These are phyloP conservation scores for Pharnaceum exiguum DNA, from an alignment of 148 eudicot species.

Conservation along the genomic window DNA sequence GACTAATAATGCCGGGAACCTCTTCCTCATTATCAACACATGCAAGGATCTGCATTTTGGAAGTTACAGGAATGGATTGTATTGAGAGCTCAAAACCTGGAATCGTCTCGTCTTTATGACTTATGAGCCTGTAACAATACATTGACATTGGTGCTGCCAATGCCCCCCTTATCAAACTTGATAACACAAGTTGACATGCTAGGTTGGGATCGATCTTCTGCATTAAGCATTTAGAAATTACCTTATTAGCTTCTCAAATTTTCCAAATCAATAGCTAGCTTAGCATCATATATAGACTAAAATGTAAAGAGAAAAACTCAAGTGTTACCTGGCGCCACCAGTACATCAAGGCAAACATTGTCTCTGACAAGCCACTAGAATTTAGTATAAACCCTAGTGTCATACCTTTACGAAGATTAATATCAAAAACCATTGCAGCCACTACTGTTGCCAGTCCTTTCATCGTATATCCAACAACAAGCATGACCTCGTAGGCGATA, in stretches of 20 bases:
- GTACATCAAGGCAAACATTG: neutral
- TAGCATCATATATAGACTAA: too few species aligned
- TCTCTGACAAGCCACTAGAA: neutral
- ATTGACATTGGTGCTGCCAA: neutral
- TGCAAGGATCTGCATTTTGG: slow-evolving; percentile 8
- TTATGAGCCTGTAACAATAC: neutral
- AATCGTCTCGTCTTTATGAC: neutral
- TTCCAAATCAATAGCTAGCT: too few species aligned
- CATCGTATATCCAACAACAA: neutral
- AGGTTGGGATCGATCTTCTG: neutral
- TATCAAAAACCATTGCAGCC: neutral
- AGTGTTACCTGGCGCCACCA: neutral
- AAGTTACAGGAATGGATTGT: neutral
- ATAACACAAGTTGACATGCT: neutral
- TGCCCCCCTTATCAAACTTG: neutral
- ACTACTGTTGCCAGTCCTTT: neutral
- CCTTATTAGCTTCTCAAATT: too few species aligned
- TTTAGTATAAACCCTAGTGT: neutral
- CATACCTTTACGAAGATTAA: neutral
- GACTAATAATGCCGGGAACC: slow-evolving; percentile 6
- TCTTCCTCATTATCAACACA: slow-evolving; percentile 17
- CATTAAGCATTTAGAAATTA: too few species aligned
- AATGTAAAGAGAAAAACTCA: too few species aligned
- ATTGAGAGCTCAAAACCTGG: neutral
- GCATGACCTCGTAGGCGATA: neutral